Percentiles rank a stretch among this genome's conserved stretches.
Conservation (phyloP, 2,329 filamentous ascomycete genomes). For the Parascedosporium putredinis region DNA sequence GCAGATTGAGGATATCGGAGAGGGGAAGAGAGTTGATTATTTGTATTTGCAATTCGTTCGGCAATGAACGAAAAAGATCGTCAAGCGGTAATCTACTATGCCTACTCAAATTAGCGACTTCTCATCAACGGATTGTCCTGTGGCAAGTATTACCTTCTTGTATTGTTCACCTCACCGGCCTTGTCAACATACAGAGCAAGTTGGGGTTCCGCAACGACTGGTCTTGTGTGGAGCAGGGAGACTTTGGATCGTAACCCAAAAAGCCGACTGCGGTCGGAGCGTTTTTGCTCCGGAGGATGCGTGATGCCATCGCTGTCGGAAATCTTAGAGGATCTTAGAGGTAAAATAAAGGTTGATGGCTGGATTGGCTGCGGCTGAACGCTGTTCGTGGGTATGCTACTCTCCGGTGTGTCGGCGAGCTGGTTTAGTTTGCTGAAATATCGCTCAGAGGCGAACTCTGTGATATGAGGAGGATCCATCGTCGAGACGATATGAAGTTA, state of each 20-base stretch:
- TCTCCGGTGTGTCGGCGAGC: constrained; percentile 33
- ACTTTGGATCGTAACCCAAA: constrained; percentile 30
- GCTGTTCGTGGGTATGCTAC: constrained; percentile 16
- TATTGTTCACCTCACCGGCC: not conserved
- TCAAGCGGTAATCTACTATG: constrained; percentile 40
- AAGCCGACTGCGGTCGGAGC: constrained; percentile 26
- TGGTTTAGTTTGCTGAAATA: constrained; percentile 53
- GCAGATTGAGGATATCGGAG: constrained; percentile 48
- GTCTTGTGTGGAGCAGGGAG: constrained; percentile 24
- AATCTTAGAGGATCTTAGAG: constrained; percentile 31
- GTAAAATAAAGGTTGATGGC: constrained; percentile 37
- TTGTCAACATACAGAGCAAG: not conserved
- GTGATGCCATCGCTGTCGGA: constrained; percentile 16
- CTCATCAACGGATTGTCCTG: too few species aligned
- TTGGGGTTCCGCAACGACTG: constrained; percentile 11
- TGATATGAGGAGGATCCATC: constrained; percentile 54
- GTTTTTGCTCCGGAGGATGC: constrained; percentile 24
- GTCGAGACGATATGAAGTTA: constrained; percentile 11
- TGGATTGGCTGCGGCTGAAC: constrained; percentile 11
- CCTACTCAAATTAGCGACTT: too few species aligned
- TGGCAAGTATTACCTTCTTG: constrained; percentile 5
- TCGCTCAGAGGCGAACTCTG: constrained; percentile 55
- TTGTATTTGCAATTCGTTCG: constrained; percentile 53
- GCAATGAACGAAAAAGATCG: constrained; percentile 46
- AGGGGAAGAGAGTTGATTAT: constrained; percentile 50